Evolutionary conservation across 305 asterid species (phyloP), one percentile per base, ranked within the genome.

Genomic region (Stenogyne calaminthoides): DNA sequence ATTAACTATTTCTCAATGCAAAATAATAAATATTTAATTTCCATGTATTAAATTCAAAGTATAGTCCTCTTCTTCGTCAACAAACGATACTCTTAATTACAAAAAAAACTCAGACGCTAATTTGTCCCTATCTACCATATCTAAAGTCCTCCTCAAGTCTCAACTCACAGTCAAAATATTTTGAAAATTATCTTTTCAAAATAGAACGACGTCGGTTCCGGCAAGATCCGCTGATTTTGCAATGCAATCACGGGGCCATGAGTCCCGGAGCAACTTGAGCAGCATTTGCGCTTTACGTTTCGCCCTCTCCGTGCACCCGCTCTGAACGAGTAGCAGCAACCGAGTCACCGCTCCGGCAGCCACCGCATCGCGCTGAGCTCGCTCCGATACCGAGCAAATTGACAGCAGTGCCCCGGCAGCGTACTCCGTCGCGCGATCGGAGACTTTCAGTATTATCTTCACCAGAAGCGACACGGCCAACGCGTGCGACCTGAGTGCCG

Each of bases 221-320:
- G 67, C 88, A 10, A 60, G 84, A 81, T 87, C 92, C 63, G 83
- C 88, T 20, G 93, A 84, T 81, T 85, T 87, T 7, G 78, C 86
- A 4, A 81, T n/a, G n/a, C 91, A 80, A 59, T 85, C 85, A 14
- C 80, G 75, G 10, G 98, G 89, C 97, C 97, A 93, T 22, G 96
- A 86, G 79, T 87, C 81, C 25, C 96, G 84, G 42, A 91, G 86
- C 72, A 86, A 67, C 84, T 93, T 93, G 74, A 93, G 82, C 77
- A 91, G 84, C 96, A 88, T 84, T 71, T 93, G 96, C 60, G 98
- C 97, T 78, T 93, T 93, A 47, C 96, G 84, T 62, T 93, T 93
- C 14, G 97, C 98, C 27, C 98, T 84, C 68, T 86, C 97, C 71
- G 98, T 93, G 86, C 98, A 91, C 61, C 84, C 97, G 87, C 97